Percentiles rank a stretch among this genome's conserved stretches.
Conservation (phyloP, 2,329 filamentous ascomycete genomes). For the Diplodia mutila region DNA sequence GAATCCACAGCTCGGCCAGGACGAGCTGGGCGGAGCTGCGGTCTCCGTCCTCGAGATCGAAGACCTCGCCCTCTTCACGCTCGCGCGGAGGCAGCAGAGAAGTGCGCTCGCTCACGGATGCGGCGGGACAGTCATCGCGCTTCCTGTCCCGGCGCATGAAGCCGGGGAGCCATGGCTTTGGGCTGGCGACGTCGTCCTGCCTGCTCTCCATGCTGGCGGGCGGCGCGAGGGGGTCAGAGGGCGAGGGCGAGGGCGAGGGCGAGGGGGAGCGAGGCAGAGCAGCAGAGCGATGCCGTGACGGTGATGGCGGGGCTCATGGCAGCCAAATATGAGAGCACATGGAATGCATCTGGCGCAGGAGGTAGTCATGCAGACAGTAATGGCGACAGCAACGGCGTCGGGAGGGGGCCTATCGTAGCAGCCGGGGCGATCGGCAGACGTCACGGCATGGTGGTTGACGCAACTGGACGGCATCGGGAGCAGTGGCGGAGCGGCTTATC, state of each 20-base stretch:
- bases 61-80: slow-evolving; percentile 44
- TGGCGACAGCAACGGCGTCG: slow-evolving; percentile 6
- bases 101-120: slow-evolving; percentile 44
- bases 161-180: slow-evolving; percentile 37
- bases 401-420: slow-evolving; percentile 4
- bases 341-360: no score
- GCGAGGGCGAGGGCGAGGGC: no score
- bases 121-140: slow-evolving; percentile 24
- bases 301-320: neutral
- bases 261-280: neutral
- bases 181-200: slow-evolving; percentile 24
- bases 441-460: neutral
- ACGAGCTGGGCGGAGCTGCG: slow-evolving; percentile 45
- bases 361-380: slow-evolving; percentile 22
- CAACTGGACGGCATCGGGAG: slow-evolving; percentile 15
- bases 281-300: neutral
- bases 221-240: neutral
- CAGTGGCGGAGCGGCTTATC: slow-evolving; percentile 36
- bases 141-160: slow-evolving; percentile 31
- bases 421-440: slow-evolving; percentile 26
- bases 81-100: slow-evolving; percentile 49
- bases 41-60: slow-evolving; percentile 44
- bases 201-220: slow-evolving; percentile 24
- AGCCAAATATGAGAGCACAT: neutral
- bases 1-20: slow-evolving; percentile 65